phyloP scores from a whole-genome alignment of 2,329 filamentous ascomycete species.

The Calonectria leucothoes region DNA sequence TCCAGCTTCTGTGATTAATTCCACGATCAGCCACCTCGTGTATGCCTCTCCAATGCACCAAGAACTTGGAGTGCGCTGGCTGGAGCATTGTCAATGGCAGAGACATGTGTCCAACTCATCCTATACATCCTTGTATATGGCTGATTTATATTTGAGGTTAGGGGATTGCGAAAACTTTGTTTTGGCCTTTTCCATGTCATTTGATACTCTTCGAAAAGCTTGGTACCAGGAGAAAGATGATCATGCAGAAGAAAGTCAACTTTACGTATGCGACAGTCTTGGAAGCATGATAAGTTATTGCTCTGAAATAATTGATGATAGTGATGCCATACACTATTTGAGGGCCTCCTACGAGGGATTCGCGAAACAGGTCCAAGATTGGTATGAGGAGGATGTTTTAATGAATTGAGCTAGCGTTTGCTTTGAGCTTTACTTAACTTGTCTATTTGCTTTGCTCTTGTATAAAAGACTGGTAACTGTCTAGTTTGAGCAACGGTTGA shows the following conservation, averaged over 20 bases:
- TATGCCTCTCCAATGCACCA: neutral
- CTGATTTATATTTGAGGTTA: neutral
- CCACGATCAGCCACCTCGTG: neutral
- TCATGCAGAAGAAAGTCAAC: too few species aligned
- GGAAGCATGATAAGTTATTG: rapidly evolving
- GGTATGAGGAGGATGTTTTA: neutral
- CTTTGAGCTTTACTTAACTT: neutral
- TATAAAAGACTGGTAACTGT: too few species aligned
- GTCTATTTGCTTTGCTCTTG: neutral
- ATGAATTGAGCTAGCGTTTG: too few species aligned
- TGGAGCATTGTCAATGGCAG: neutral
- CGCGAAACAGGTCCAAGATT: neutral
- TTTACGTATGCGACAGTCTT: too few species aligned
- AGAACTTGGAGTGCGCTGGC: neutral
- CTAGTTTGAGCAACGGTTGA: too few species aligned
- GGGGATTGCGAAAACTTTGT: neutral
- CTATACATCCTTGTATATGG: rapidly evolving
- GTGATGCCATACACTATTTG: neutral
- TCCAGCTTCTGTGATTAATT: too few species aligned
- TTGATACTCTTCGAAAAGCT: neutral
- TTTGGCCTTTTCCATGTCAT: neutral
- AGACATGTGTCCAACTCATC: neutral
- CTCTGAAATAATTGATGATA: neutral
- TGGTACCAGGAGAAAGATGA: neutral
- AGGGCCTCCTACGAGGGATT: neutral